phyloP scores from a whole-genome alignment of 345 rosid species.

The Erucastrum elatum region DNA sequence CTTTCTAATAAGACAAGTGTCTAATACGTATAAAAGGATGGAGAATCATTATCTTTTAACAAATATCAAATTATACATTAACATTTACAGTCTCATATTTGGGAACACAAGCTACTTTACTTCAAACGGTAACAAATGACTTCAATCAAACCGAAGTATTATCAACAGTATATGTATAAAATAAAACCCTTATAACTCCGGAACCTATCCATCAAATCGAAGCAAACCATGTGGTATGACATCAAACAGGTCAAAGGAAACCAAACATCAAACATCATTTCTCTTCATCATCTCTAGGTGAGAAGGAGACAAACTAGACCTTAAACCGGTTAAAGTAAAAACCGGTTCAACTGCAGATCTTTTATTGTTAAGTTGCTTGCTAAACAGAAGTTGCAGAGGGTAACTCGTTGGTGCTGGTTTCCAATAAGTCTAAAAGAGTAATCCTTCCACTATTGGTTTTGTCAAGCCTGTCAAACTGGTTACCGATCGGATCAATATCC shows the following conservation, averaged over 20 bases:
- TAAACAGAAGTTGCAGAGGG: neutral
- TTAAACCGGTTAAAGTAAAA: neutral
- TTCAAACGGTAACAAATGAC: neutral
- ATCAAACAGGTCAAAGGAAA: neutral
- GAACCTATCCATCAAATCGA: neutral
- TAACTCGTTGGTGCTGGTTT: neutral
- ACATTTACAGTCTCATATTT: neutral
- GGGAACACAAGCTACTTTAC: neutral
- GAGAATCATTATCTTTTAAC: too few species aligned
- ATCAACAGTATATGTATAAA: neutral
- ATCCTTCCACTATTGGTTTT: neutral
- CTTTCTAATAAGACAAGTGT: too few species aligned
- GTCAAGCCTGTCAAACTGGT: neutral
- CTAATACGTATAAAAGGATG: too few species aligned
- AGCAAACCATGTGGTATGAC: slow-evolving; percentile 2
- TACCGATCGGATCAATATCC: neutral
- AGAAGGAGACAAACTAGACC: neutral
- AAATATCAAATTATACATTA: neutral
- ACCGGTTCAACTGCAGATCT: neutral
- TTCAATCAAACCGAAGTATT: neutral
- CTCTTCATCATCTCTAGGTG: neutral
- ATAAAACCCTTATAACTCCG: neutral
- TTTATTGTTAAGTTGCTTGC: neutral
- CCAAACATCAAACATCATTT: neutral
- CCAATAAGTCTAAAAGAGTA: neutral